These are phyloP conservation scores for Eremochloa ophiuroides DNA, from an alignment of 176 grass and related monocot species.

Conservation along the genomic window DNA sequence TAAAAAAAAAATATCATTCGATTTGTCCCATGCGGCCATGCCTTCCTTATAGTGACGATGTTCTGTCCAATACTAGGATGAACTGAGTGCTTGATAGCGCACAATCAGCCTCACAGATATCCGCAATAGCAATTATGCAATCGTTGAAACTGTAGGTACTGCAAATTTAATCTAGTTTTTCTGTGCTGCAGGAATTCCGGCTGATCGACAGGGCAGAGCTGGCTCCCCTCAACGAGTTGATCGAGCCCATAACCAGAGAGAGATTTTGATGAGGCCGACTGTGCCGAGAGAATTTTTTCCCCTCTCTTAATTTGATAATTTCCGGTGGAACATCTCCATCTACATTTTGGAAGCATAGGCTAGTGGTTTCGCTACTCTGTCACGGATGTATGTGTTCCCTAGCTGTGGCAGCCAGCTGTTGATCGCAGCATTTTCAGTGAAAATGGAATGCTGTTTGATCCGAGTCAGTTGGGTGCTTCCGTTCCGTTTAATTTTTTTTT, in stretches of 20 bases:
- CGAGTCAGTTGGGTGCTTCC: background rate
- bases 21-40: background rate
- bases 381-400: background rate
- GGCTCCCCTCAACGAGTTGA: conserved; percentile 70
- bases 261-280: background rate
- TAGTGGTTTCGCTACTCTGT: background rate
- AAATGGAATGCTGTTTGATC: background rate
- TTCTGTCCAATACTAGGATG: background rate
- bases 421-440: background rate
- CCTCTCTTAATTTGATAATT: background rate
- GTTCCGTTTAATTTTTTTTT: background rate
- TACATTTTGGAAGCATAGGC: conserved; percentile 20
- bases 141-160: background rate
- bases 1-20: background rate
- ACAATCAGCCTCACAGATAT: background rate
- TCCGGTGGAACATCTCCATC: conserved; percentile 4
- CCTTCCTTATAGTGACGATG: background rate
- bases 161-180: background rate
- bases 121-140: background rate
- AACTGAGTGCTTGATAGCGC: conserved; percentile 3
- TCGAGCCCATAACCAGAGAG: conserved; percentile 62
- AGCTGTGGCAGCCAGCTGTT: background rate
- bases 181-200: conserved; percentile 60
- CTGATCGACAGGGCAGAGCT: conserved; percentile 78
- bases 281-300: background rate